Evolutionary conservation across 345 rosid genomes (phyloP), one percentile per base, ranked within the genome.

Genomic region (Eucalyptus regnans): DNA sequence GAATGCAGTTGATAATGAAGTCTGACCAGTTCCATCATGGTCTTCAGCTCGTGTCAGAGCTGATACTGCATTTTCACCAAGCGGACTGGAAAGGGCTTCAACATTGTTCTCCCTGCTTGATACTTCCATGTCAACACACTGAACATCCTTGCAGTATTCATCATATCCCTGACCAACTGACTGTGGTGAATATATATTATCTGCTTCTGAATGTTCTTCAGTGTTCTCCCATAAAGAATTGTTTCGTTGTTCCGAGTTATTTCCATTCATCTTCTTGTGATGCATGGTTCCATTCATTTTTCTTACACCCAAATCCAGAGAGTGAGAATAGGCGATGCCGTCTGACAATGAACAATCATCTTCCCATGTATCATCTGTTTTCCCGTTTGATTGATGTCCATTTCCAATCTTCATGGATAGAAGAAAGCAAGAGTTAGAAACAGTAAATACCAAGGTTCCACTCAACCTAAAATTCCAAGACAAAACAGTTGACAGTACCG

Each of bases 121-220:
- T 87, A 92, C 96, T 89, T 93, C 97, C 91, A 89, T 92, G 91
- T 96, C 98, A 58, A 97, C 93, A 91, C 99, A 96, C 81, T 93
- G 95, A 89, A 97, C 99, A 90, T 97, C 99, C 91, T 94, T 96
- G 97, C 98, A 95, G 95, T 92, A 93, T 87, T 94, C 98, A 90
- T 95, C 98, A 89, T 94, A 93, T 86, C 91, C 89, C 64, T 93
- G 94, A 89, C 96, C 93, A 71, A 92, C 90, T 66, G 94, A 89
- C 89, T 86, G 81, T 86, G 93, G 90, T 48, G 95, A 92, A 83
- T 95, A 93, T 86, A 88, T 81, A 50, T 92, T 92, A 89, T 94
- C 96, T 56, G 95, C 93, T 50, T 91, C 56, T 89, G 92, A 92
- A 93, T 91, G 91, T 41, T 92, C 92, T 87, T 91, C 92, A 50